Conservation (phyloP, 805 yeast species). For the Ogataea ramenticola region DNA sequence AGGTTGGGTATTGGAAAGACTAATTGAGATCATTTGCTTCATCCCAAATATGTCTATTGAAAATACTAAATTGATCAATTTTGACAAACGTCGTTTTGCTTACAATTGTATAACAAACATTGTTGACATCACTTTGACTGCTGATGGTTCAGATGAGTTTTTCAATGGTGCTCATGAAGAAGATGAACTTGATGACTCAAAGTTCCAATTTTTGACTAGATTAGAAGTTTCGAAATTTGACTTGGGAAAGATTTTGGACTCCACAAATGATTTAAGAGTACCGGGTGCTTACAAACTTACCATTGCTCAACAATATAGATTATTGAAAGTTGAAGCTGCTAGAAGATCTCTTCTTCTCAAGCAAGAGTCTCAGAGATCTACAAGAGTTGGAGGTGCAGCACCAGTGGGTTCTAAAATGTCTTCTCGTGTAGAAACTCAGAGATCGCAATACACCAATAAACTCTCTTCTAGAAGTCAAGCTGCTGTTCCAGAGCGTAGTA, state of each 20-base stretch:
- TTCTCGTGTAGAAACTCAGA: too few relatives aligned
- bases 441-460: neutral
- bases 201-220: conserved; percentile 47
- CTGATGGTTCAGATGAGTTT: conserved; percentile 3
- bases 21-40: conserved; percentile 66
- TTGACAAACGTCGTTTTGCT: conserved; percentile 73
- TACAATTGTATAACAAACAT: conserved; percentile 55
- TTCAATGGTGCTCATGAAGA: conserved; percentile 18
- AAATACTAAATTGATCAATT: conserved; percentile 63
- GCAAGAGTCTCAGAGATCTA: conserved; percentile 15
- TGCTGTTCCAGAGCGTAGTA: neutral
- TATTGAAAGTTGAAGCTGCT: conserved; percentile 41
- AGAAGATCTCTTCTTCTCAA: conserved; percentile 18
- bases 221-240: conserved; percentile 24
- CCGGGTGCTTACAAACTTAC: conserved; percentile 26
- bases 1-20: conserved; percentile 84
- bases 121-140: conserved; percentile 31
- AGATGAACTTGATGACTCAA: conserved; percentile 19
- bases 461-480: neutral
- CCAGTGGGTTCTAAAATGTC: too few relatives aligned
- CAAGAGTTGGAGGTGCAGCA: too few relatives aligned
- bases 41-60: conserved; percentile 73
- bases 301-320: conserved; percentile 42
- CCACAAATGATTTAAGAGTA: too few relatives aligned
- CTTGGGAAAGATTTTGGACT: neutral